phyloP scores from a whole-genome alignment of 2,329 filamentous ascomycete genomes.

The Colletotrichum cereale region DNA sequence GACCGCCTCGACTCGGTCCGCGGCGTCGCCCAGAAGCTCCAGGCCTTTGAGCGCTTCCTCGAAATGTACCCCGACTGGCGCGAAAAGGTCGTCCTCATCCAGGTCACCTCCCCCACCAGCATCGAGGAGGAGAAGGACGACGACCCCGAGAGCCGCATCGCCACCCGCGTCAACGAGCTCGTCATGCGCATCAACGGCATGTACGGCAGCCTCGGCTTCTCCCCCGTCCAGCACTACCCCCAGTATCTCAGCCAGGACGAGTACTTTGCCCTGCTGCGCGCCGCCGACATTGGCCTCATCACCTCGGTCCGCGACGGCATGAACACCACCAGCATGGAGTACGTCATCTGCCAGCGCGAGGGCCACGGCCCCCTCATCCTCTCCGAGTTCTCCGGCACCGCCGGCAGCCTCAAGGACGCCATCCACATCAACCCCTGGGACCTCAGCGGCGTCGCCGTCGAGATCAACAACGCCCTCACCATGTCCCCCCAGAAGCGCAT shows the following conservation, averaged over 20 bases:
- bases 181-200: slow-evolving; percentile 92
- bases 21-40: slow-evolving; percentile 94
- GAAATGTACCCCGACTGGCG: slow-evolving; percentile 92
- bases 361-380: slow-evolving; percentile 90
- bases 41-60: slow-evolving; percentile 93
- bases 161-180: slow-evolving; percentile 89
- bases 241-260: slow-evolving; percentile 92
- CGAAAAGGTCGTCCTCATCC: slow-evolving; percentile 91
- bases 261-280: slow-evolving; percentile 93
- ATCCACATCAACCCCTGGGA: slow-evolving; percentile 99
- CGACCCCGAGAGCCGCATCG: slow-evolving; percentile 82
- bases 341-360: slow-evolving; percentile 91
- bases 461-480: slow-evolving; percentile 84
- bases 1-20: slow-evolving; percentile 94
- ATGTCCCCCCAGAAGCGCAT: slow-evolving; percentile 77
- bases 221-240: slow-evolving; percentile 93
- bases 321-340: slow-evolving; percentile 97
- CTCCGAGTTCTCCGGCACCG: slow-evolving; percentile 96
- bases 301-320: slow-evolving; percentile 97
- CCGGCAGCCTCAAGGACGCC: slow-evolving; percentile 84
- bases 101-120: slow-evolving; percentile 90
- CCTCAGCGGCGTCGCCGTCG: slow-evolving; percentile 82
- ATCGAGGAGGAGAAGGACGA: slow-evolving; percentile 81
- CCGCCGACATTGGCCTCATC: slow-evolving; percentile 92
- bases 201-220: slow-evolving; percentile 89